These are phyloP conservation scores for Xylaria grammica DNA, from an alignment of 495 filamentous ascomycete genomes.

Conservation along the genomic window DNA sequence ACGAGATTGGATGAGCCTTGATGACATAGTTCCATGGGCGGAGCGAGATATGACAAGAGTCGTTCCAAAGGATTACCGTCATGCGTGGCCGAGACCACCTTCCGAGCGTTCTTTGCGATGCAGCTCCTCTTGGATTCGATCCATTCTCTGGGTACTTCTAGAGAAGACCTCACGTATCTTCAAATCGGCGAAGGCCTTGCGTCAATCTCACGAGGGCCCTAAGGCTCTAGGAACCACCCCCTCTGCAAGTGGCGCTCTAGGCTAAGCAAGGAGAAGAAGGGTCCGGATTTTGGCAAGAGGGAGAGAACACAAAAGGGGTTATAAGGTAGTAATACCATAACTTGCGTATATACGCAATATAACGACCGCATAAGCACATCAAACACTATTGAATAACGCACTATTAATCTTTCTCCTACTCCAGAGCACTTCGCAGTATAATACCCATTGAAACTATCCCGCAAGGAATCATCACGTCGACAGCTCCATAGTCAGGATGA, in stretches of 20 bases:
- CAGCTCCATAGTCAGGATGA: too few species aligned
- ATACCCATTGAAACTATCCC: too few species aligned
- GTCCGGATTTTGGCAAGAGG: neutral
- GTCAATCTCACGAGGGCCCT: conserved; percentile 2
- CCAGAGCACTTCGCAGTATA: too few species aligned
- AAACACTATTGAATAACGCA: too few species aligned
- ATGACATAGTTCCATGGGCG: neutral
- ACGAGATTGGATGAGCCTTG: conserved; percentile 8
- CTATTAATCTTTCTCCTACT: too few species aligned
- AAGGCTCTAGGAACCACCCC: too few species aligned
- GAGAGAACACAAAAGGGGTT: too few species aligned
- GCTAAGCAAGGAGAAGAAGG: neutral
- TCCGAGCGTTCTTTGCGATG: conserved; percentile 2
- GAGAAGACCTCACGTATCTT: conserved; percentile 5
- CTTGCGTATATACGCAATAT: too few species aligned
- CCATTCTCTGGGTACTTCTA: neutral
- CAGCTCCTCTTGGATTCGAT: conserved; percentile 8
- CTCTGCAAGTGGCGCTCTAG: too few species aligned
- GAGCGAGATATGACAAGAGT: neutral
- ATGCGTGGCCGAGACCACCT: neutral
- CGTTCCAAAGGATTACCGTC: neutral
- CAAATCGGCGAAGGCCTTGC: conserved; percentile 3
- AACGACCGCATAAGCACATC: too few species aligned
- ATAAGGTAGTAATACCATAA: too few species aligned
- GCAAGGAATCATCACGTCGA: too few species aligned